These are phyloP conservation scores for Fusarium sp. DNA, from an alignment of 2,329 filamentous ascomycete species.

Conservation along the genomic window DNA sequence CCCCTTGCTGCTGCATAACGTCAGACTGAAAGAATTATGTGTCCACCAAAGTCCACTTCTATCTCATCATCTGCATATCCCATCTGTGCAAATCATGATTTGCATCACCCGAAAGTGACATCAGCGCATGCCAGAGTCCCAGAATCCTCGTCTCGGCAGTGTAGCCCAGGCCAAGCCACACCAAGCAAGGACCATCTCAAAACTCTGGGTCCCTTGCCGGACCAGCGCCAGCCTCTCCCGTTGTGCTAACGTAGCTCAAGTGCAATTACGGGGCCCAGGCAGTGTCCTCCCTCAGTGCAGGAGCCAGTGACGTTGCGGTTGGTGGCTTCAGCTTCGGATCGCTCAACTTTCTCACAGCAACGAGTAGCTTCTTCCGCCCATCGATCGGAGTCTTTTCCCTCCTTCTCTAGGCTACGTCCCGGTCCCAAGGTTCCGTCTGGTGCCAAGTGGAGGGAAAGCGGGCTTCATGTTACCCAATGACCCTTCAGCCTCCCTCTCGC, in stretches of 20 bases:
- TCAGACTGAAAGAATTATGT: not conserved
- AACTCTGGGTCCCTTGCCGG: not conserved
- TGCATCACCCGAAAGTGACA: constrained; percentile 23
- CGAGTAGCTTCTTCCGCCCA: not conserved
- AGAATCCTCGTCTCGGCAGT: constrained; percentile 15
- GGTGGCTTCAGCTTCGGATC: not conserved
- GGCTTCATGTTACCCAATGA: constrained; percentile 19
- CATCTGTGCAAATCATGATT: constrained; percentile 22
- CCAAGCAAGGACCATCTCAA: constrained; percentile 17
- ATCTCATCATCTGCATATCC: constrained; percentile 8
- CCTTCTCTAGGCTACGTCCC: constrained; percentile 10
- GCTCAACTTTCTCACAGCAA: not conserved
- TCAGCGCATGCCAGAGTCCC: constrained; percentile 8
- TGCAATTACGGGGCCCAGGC: not conserved
- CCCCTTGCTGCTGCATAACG: not conserved
- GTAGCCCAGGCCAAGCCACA: constrained; percentile 4
- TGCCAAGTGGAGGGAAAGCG: constrained; percentile 15
- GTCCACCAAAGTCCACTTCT: constrained; percentile 9
- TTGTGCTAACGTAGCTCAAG: constrained; percentile 9
- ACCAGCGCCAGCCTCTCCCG: constrained; percentile 34
- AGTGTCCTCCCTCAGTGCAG: not conserved
- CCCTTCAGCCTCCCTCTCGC: constrained; percentile 16
- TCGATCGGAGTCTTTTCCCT: constrained; percentile 11
- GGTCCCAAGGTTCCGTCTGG: constrained; percentile 26
- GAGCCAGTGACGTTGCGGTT: not conserved